Evolutionary conservation across 768 basidiomycete genomes (phyloP).

Genomic region (Termitomyces sp.): DNA sequence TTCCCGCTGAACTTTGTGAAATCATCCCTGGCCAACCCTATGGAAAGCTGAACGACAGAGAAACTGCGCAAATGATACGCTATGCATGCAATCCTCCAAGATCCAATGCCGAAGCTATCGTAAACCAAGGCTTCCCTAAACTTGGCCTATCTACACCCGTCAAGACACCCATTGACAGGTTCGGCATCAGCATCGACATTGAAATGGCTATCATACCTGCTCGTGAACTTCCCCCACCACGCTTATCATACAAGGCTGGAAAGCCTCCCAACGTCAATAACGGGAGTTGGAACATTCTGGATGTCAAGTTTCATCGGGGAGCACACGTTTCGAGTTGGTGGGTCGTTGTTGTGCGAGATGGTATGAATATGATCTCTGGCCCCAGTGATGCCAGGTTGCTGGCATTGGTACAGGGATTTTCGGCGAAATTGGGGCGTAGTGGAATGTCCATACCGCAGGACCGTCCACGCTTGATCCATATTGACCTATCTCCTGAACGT

Average conservation of each 20-base stretch:
- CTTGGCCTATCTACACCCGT: slow-evolving; percentile 44
- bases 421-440: slow-evolving; percentile 48
- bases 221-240: slow-evolving; percentile 60
- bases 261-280: slow-evolving; percentile 39
- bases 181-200: slow-evolving; percentile 52
- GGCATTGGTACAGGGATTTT: slow-evolving; percentile 50
- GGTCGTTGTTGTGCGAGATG: slow-evolving; percentile 63
- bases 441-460: slow-evolving; percentile 51
- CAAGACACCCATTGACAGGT: slow-evolving; percentile 41
- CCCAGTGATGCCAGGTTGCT: slow-evolving; percentile 39
- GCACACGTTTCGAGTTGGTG: slow-evolving; percentile 57
- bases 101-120: slow-evolving; percentile 56
- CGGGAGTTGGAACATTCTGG: slow-evolving; percentile 76
- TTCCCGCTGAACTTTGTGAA: slow-evolving; percentile 72
- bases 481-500: slow-evolving; percentile 21
- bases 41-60: slow-evolving; percentile 55
- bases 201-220: slow-evolving; percentile 65
- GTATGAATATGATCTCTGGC: slow-evolving; percentile 32
- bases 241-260: slow-evolving; percentile 51
- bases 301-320: slow-evolving; percentile 63
- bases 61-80: slow-evolving; percentile 70
- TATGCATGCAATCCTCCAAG: slow-evolving; percentile 63
- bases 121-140: slow-evolving; percentile 50
- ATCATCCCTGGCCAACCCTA: slow-evolving; percentile 59
- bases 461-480: slow-evolving; percentile 35